Evolutionary conservation across 192 early-diverging fungal genomes (phyloP).

Genomic region (Coemansia sp.): DNA sequence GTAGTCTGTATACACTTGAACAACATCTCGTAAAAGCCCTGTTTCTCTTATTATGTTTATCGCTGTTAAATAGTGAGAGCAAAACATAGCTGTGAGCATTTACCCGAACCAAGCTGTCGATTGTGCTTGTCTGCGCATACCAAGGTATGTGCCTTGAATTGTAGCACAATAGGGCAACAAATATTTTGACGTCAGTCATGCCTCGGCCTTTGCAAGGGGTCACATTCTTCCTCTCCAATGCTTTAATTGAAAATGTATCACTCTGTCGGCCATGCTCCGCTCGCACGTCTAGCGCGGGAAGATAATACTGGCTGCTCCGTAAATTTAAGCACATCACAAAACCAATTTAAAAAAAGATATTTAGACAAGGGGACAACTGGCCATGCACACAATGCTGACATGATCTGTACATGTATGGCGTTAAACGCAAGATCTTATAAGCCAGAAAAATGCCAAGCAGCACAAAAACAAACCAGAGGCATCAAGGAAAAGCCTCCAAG

Average conservation of each 20-base stretch:
- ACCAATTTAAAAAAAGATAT: background rate
- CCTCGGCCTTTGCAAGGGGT: constrained; percentile 1
- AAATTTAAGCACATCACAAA: background rate
- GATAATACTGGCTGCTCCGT: background rate
- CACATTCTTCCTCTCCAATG: background rate
- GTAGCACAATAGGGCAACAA: background rate
- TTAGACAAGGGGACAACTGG: background rate
- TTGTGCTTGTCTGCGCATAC: background rate
- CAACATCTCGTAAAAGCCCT: background rate
- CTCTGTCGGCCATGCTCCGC: background rate
- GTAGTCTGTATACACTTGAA: background rate
- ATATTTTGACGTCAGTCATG: background rate
- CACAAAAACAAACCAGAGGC: background rate
- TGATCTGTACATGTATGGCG: constrained; percentile 10
- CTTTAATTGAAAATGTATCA: constrained; percentile 2
- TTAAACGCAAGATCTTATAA: background rate
- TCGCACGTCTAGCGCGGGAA: background rate
- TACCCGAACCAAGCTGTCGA: background rate
- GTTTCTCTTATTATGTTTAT: background rate
- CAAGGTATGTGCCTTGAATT: background rate
- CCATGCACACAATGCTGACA: background rate
- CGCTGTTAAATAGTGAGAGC: background rate
- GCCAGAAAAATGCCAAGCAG: background rate
- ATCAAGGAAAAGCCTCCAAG: constrained; percentile 9
- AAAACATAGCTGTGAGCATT: background rate